phyloP scores from a whole-genome alignment of 2,329 filamentous ascomycete genomes.

The Aspergillus carbonarius region DNA sequence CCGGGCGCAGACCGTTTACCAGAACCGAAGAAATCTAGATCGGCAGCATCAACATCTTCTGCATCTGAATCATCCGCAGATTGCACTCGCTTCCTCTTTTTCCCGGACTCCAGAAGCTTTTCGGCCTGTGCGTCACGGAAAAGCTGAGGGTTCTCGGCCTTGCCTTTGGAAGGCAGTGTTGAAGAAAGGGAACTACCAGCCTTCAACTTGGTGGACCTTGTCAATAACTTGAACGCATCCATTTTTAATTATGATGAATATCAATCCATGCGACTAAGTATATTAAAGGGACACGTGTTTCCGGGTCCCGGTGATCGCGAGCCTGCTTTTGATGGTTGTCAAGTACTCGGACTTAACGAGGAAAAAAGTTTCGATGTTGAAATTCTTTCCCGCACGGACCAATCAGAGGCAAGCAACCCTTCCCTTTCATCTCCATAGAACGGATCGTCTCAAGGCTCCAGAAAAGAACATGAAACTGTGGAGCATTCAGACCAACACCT shows the following conservation, averaged over 20 bases:
- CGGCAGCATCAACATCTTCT: slow-evolving; percentile 19
- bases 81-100: slow-evolving; percentile 39
- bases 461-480: no score
- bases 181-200: slow-evolving; percentile 22
- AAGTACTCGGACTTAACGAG: slow-evolving; percentile 12
- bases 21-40: slow-evolving; percentile 40
- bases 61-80: slow-evolving; percentile 18
- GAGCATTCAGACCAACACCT: no score
- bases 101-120: slow-evolving; percentile 28
- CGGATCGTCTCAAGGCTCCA: neutral
- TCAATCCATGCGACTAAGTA: slow-evolving; percentile 6
- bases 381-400: slow-evolving; percentile 30
- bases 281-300: neutral
- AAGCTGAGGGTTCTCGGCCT: slow-evolving; percentile 40
- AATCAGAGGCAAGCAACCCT: slow-evolving; percentile 29
- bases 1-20: slow-evolving; percentile 26
- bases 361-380: slow-evolving; percentile 24
- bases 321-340: slow-evolving; percentile 8
- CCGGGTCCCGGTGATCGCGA: neutral
- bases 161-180: slow-evolving; percentile 41
- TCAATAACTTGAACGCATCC: slow-evolving; percentile 48
- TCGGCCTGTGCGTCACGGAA: slow-evolving; percentile 34
- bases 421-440: neutral
- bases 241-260: slow-evolving; percentile 26
- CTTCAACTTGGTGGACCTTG: slow-evolving; percentile 46